Evolutionary conservation across 129 eudicot species (phyloP), one percentile per base, ranked within the genome.

Genomic region (Chrysanthemum lavandulifolium): DNA sequence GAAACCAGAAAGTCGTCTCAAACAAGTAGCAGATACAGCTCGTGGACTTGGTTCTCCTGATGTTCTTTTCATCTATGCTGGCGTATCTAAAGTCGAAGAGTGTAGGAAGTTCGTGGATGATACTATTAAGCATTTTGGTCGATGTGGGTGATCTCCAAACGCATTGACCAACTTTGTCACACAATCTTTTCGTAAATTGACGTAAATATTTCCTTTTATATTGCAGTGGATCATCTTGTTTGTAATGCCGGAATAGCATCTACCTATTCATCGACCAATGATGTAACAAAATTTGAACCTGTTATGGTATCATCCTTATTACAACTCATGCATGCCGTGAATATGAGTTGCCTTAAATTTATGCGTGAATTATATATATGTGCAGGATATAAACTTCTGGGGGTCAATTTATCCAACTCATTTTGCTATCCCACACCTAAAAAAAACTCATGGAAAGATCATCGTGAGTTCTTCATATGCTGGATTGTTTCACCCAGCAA

Each of bases 181-280:
- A 6, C 56, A 16, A 57, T 2, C 11, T 13, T 33, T 16, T 58
- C 2, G 47, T 29, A 12, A 27, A 25, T 61, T 29, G 14, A 27
- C 47, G 31, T 29, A 27, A 11, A 61, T 61, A 61, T 29, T 2
- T 2, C 51, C 48, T 36, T 40, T 2, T 36, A 0, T 64, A 57
- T 58, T 18, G 55, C 54, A 85, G 89, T 85, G 86, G 89, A 82
- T 79, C 86, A 85, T 73, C 78, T 85, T 27, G 86, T 85, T 68
- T 82, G 82, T 72, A 85, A 85, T 45, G 86, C 86, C 6, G 86
- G 89, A 47, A 76, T 85, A 6, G 73, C 33, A n/a, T 47, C 72
- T 31, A 10, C 68, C 5, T 48, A 55, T 71, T 71, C 73, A 52
- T 36, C 5, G 12, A 18, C 54, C 48, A 59, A 33, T 19, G 85